Evolutionary conservation across 169 alveolate species (phyloP).

Genomic region (Plasmodium gonderi): DNA sequence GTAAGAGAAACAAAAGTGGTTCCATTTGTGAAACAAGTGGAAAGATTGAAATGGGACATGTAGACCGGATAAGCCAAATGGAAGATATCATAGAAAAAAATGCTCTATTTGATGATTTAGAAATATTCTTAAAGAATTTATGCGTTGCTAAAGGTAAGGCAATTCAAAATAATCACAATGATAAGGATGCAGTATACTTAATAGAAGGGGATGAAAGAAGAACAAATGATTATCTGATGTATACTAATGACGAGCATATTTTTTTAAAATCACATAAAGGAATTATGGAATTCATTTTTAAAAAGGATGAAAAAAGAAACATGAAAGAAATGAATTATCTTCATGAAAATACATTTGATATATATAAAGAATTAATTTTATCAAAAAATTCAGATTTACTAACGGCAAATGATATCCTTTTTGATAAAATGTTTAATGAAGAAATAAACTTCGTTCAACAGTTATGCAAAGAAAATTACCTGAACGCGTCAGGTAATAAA

Average conservation of each 20-base stretch:
- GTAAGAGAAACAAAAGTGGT: not conserved
- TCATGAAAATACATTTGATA: slow-evolving; percentile 24
- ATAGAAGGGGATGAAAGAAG: slow-evolving; percentile 7
- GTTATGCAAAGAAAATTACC: slow-evolving; percentile 30
- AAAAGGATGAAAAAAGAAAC: slow-evolving; percentile 3
- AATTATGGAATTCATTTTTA: slow-evolving; percentile 33
- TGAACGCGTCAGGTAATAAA: slow-evolving; percentile 7
- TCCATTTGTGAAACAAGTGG: not conserved
- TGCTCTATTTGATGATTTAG: slow-evolving; percentile 47
- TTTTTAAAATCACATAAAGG: slow-evolving; percentile 57
- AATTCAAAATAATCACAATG: not conserved
- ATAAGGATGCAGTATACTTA: slow-evolving; percentile 8
- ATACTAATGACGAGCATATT: slow-evolving; percentile 27
- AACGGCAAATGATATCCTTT: slow-evolving; percentile 13
- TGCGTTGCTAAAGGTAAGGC: slow-evolving; percentile 61
- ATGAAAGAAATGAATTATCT: not conserved
- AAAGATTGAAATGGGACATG: not conserved
- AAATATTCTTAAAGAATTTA: slow-evolving; percentile 52
- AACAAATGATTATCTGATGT: slow-evolving; percentile 46
- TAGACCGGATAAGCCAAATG: not conserved
- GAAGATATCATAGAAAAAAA: slow-evolving; percentile 21
- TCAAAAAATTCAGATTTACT: slow-evolving; percentile 15
- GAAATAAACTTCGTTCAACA: slow-evolving; percentile 62
- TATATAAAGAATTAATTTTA: slow-evolving; percentile 51
- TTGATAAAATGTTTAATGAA: slow-evolving; percentile 72